phyloP scores from a whole-genome alignment of 768 basidiomycete species.

The Amanita polypyramis region DNA sequence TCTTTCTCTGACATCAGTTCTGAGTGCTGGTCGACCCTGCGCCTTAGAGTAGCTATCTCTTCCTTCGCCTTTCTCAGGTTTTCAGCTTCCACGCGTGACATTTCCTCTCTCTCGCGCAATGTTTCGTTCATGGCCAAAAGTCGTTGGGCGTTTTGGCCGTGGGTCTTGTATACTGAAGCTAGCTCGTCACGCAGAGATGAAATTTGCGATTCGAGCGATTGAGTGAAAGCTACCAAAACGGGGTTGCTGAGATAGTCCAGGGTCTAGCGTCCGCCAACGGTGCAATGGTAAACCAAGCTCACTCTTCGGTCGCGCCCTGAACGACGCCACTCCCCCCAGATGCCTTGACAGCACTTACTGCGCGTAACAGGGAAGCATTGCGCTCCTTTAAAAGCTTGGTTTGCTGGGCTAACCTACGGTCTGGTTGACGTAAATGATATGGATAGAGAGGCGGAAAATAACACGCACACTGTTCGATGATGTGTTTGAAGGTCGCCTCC shows the following conservation, averaged over 20 bases:
- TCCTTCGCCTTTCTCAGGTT: conserved; percentile 67
- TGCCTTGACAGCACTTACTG: conserved; percentile 61
- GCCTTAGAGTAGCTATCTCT: conserved; percentile 56
- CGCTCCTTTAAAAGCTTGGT: conserved; percentile 87
- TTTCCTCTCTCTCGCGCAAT: conserved; percentile 85
- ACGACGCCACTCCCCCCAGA: conserved; percentile 47
- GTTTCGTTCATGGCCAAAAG: conserved; percentile 92
- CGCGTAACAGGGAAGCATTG: conserved; percentile 80
- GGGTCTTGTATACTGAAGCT: conserved; percentile 91
- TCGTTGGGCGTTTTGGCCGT: conserved; percentile 91
- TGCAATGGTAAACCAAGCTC: conserved; percentile 8
- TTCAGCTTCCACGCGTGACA: conserved; percentile 73
- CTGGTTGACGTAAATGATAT: conserved; percentile 28
- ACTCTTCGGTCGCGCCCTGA: conserved; percentile 66
- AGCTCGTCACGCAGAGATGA: conserved; percentile 86
- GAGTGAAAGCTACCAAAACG: conserved; percentile 78
- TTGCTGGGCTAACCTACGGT: conserved; percentile 86
- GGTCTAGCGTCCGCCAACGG: neutral
- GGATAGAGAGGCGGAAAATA: conserved; percentile 11
- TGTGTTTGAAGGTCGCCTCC: conserved; percentile 69
- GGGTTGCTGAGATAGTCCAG: conserved; percentile 47
- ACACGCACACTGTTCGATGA: conserved; percentile 87
- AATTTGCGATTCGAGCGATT: conserved; percentile 90
- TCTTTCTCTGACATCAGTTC: conserved; percentile 87
- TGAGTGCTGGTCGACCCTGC: conserved; percentile 75